Evolutionary conservation across 2,329 filamentous ascomycete genomes (phyloP).

Genomic region (Diaporthe sp.): DNA sequence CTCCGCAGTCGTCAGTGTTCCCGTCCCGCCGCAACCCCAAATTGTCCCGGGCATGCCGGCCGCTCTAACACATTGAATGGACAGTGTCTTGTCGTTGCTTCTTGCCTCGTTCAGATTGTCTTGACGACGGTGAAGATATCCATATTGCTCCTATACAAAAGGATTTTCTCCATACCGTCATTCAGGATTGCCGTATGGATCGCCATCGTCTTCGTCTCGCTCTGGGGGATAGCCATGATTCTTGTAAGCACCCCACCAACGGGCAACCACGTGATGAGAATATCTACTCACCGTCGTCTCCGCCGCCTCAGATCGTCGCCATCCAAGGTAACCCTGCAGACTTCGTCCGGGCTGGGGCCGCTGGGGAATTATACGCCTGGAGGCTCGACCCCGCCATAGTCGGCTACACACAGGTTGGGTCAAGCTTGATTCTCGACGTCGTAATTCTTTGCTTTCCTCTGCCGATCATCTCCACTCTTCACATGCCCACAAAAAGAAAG

Average conservation of each 20-base stretch:
- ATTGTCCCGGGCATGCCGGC: too few relatives aligned
- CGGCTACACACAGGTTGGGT: not conserved
- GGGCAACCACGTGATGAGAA: not conserved
- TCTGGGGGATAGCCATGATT: conserved; percentile 11
- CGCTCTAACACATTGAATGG: not conserved
- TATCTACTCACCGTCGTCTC: not conserved
- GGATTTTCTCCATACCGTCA: not conserved
- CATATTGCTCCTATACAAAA: conserved; percentile 1
- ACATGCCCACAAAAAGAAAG: conserved; percentile 13
- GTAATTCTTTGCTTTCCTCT: conserved; percentile 8
- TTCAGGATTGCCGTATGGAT: not conserved
- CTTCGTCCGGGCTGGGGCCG: not conserved
- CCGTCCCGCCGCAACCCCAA: not conserved
- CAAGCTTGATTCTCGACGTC: conserved; percentile 4
- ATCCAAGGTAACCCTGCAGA: not conserved
- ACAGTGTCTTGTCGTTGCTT: conserved; percentile 13
- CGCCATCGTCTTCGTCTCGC: conserved; percentile 2
- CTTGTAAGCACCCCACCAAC: not conserved
- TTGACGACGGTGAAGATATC: conserved; percentile 3
- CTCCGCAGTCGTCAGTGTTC: not conserved
- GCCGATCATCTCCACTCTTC: not conserved
- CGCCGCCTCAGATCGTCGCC: not conserved
- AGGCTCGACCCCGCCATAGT: not conserved
- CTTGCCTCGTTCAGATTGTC: conserved; percentile 9
- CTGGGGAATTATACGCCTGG: not conserved